A percentile compares a stretch with the other conserved stretches of the same genome.
These are phyloP conservation scores for Gloeophyllum trabeum DNA, from an alignment of 768 basidiomycete genomes.

Conservation along the genomic window DNA sequence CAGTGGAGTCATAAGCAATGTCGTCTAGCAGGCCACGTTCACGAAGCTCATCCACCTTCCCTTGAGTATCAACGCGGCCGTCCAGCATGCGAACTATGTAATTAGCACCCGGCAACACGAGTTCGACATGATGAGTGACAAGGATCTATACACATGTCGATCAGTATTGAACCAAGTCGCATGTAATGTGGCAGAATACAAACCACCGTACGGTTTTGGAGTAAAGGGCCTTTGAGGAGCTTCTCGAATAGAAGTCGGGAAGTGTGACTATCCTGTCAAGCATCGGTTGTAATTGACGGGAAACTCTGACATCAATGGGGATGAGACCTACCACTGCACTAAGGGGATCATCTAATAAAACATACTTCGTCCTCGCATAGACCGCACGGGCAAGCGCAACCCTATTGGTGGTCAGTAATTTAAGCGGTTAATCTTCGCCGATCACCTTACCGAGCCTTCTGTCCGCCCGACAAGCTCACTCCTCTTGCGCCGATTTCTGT, in stretches of 20 bases:
- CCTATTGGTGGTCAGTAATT: constrained; percentile 19
- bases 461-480: constrained; percentile 70
- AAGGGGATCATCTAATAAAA: constrained; percentile 73
- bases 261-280: constrained; percentile 52
- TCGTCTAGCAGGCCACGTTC: constrained; percentile 49
- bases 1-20: constrained; percentile 41
- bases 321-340: constrained; percentile 59
- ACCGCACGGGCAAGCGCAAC: constrained; percentile 79
- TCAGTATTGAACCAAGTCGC: neutral
- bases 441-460: constrained; percentile 55
- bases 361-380: constrained; percentile 53
- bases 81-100: constrained; percentile 75
- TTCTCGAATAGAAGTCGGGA: constrained; percentile 51
- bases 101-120: constrained; percentile 63
- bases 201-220: constrained; percentile 59
- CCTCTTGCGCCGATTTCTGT: constrained; percentile 81
- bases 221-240: constrained; percentile 54
- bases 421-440: neutral
- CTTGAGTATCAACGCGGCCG: constrained; percentile 70
- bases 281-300: neutral
- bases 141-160: constrained; percentile 34
- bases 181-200: constrained; percentile 7
- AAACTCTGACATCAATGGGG: constrained; percentile 6
- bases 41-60: constrained; percentile 53
- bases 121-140: constrained; percentile 79